These are phyloP conservation scores for Aspergillus costaricaensis DNA, from an alignment of 2,329 filamentous ascomycete genomes.

Conservation along the genomic window DNA sequence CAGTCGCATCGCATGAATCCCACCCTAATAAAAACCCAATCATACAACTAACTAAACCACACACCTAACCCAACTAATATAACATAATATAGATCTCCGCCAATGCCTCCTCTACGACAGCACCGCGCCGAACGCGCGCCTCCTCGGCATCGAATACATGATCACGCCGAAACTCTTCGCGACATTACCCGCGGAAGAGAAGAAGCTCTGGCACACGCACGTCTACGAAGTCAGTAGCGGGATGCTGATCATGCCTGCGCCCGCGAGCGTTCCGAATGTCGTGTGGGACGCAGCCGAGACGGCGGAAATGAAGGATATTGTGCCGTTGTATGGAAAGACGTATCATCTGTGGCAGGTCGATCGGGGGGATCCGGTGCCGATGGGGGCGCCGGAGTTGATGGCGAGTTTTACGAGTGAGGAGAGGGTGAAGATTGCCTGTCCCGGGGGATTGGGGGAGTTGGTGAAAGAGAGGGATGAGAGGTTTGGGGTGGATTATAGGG, in stretches of 20 bases:
- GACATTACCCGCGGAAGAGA: constrained; percentile 66
- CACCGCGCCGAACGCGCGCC: constrained; percentile 63
- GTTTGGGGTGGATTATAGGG: constrained; percentile 54
- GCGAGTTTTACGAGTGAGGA: constrained; percentile 53
- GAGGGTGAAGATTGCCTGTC: neutral
- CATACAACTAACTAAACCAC: no score
- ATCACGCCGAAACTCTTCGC: constrained; percentile 70
- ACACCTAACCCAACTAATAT: neutral
- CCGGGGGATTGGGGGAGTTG: constrained; percentile 35
- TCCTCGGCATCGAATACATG: constrained; percentile 90
- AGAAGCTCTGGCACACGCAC: constrained; percentile 76
- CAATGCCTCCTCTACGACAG: constrained; percentile 86
- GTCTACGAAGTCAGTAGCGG: constrained; percentile 51
- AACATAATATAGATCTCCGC: constrained; percentile 60
- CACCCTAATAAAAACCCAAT: neutral
- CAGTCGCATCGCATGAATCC: no score
- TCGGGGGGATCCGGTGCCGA: constrained; percentile 64
- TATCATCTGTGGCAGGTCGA: constrained; percentile 89
- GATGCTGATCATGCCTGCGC: constrained; percentile 46
- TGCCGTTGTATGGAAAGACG: constrained; percentile 77
- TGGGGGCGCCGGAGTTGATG: constrained; percentile 65
- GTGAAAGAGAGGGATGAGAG: constrained; percentile 56
- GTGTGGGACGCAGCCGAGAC: constrained; percentile 77
- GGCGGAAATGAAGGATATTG: constrained; percentile 75
- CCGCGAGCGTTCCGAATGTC: constrained; percentile 48